Conservation (phyloP, 805 yeast species). For the Hanseniaspora meyeri region DNA sequence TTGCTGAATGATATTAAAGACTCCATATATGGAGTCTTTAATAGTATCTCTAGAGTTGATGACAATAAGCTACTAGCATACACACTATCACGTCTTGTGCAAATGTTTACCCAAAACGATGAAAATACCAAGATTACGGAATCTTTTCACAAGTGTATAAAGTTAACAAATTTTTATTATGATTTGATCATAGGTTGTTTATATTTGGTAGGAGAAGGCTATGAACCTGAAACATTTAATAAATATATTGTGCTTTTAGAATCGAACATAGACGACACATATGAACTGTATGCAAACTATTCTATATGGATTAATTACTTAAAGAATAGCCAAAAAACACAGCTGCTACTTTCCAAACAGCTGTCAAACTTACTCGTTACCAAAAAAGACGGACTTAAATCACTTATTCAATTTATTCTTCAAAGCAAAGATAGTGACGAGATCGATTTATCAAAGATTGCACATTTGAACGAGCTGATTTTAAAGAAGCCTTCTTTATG, state of each 20-base stretch:
- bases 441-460: constrained; percentile 51
- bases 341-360: not conserved
- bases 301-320: constrained; percentile 38
- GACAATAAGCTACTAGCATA: not conserved
- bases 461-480: constrained; percentile 53
- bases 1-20: constrained; percentile 51
- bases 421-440: constrained; percentile 68
- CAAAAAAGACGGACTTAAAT: constrained; percentile 50
- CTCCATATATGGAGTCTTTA: constrained; percentile 43
- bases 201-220: constrained; percentile 23
- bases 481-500: constrained; percentile 44
- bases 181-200: constrained; percentile 44
- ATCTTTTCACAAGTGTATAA: constrained; percentile 36
- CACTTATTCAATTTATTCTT: constrained; percentile 62
- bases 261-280: constrained; percentile 48
- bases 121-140: constrained; percentile 19
- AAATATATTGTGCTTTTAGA: constrained; percentile 20
- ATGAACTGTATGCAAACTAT: constrained; percentile 48
- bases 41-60: constrained; percentile 20
- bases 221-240: constrained; percentile 19
- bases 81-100: not conserved
- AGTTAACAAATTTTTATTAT: constrained; percentile 56
- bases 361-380: constrained; percentile 26
- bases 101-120: not conserved
- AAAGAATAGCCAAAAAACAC: not conserved